Evolutionary conservation across 805 yeast genomes (phyloP).

Genomic region (Myxozyma monticola): DNA sequence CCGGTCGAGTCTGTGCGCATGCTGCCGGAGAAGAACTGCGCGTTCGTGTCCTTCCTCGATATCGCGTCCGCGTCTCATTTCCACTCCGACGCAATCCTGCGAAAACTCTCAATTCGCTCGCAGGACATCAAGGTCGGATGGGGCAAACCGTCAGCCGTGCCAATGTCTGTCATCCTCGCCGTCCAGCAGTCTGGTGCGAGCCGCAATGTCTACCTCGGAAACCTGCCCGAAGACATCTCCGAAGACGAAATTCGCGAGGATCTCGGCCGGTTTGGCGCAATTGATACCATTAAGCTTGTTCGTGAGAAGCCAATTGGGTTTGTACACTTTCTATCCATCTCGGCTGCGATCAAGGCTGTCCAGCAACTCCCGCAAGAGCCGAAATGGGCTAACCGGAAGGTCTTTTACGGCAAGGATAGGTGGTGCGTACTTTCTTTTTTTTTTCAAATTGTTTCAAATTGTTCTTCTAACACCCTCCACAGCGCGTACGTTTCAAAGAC

Average conservation of each 20-base stretch:
- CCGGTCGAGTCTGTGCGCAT: conserved; percentile 71
- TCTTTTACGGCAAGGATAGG: conserved; percentile 91
- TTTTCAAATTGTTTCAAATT: neutral
- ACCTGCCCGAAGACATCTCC: conserved; percentile 62
- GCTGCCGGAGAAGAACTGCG: conserved; percentile 83
- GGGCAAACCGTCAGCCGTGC: conserved; percentile 80
- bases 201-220: conserved; percentile 88
- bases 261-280: conserved; percentile 70
- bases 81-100: conserved; percentile 89
- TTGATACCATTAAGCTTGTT: conserved; percentile 80
- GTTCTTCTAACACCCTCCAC: conserved; percentile 41
- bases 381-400: conserved; percentile 72
- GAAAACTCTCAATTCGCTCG: conserved; percentile 74
- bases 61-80: conserved; percentile 85
- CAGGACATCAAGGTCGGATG: conserved; percentile 87
- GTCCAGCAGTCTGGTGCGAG: conserved; percentile 88
- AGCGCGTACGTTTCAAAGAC: conserved; percentile 86
- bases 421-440: conserved; percentile 29
- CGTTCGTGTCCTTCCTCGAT: conserved; percentile 85
- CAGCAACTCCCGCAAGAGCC: conserved; percentile 66
- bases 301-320: conserved; percentile 76
- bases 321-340: conserved; percentile 82
- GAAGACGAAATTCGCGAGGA: conserved; percentile 69
- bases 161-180: conserved; percentile 70
- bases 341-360: conserved; percentile 84